These are phyloP conservation scores for Neurospora sp. DNA, from an alignment of 2,329 filamentous ascomycete genomes.

Conservation along the genomic window DNA sequence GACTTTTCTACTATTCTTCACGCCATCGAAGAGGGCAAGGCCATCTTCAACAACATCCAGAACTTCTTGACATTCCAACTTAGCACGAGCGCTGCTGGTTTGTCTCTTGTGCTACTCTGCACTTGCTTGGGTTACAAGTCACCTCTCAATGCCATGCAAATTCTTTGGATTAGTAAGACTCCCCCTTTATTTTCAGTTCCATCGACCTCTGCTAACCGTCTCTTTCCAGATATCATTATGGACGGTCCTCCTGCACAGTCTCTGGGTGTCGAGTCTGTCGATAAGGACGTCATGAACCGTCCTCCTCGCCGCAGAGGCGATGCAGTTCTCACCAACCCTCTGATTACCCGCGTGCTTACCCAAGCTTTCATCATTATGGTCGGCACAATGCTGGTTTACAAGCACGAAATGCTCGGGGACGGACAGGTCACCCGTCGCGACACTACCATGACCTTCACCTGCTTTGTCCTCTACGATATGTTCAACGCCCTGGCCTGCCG, in stretches of 20 bases:
- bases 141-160: slow-evolving; percentile 97
- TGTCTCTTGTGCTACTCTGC: slow-evolving; percentile 85
- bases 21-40: slow-evolving; percentile 97
- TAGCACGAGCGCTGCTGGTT: slow-evolving; percentile 87
- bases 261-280: slow-evolving; percentile 88
- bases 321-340: slow-evolving; percentile 74
- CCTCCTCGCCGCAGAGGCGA: slow-evolving; percentile 81
- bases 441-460: slow-evolving; percentile 98
- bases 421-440: slow-evolving; percentile 81
- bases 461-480: slow-evolving; percentile 99
- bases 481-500: slow-evolving; percentile 95
- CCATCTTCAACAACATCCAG: slow-evolving; percentile 99
- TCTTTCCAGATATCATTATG: slow-evolving; percentile 83
- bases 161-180: slow-evolving; percentile 93
- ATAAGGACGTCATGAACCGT: slow-evolving; percentile 85
- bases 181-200: background rate
- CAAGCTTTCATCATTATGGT: slow-evolving; percentile 85
- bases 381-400: slow-evolving; percentile 85
- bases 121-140: slow-evolving; percentile 90
- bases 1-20: slow-evolving; percentile 86
- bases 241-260: slow-evolving; percentile 96
- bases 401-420: slow-evolving; percentile 79
- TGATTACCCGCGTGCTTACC: slow-evolving; percentile 77
- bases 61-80: slow-evolving; percentile 99
- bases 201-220: background rate